phyloP scores from a whole-genome alignment of 768 basidiomycete genomes.

The Brasilioporus rufonigricans region DNA sequence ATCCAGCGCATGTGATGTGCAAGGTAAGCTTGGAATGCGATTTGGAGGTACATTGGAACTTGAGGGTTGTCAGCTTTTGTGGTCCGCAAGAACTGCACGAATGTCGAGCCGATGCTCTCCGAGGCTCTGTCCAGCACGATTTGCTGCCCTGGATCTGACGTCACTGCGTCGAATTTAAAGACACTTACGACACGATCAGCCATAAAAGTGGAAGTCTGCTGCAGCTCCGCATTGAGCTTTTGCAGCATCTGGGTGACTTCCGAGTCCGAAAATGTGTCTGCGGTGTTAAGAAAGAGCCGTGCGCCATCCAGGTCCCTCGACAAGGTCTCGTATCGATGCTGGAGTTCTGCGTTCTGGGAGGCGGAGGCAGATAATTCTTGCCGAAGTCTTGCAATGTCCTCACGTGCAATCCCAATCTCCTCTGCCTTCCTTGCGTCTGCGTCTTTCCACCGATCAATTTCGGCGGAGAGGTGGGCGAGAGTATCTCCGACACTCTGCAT shows the following conservation, averaged over 20 bases:
- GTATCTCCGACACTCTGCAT: background rate
- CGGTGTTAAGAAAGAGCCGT: background rate
- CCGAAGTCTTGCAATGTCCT: background rate
- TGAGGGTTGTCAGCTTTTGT: background rate
- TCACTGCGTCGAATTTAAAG: background rate
- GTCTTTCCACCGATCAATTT: background rate
- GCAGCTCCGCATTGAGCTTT: conserved; percentile 4
- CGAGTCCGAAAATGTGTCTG: conserved; percentile 1
- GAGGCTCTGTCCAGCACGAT: background rate
- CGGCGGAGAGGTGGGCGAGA: background rate
- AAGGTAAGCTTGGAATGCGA: conserved; percentile 10
- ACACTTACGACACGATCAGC: background rate
- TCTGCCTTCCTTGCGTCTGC: background rate
- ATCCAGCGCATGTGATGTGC: background rate
- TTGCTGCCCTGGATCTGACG: background rate
- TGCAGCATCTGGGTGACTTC: conserved; percentile 1
- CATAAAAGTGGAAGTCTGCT: background rate
- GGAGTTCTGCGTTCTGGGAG: background rate
- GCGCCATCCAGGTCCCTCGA: background rate
- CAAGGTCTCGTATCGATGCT: background rate
- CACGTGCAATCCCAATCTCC: too few species aligned
- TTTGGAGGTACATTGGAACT: conserved; percentile 4
- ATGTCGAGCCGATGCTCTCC: background rate
- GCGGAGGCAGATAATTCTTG: background rate
- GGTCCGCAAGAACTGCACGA: background rate